Base-by-base conservation (phyloP, 495 filamentous ascomycete genomes). In the Penicillium taxi region DNA sequence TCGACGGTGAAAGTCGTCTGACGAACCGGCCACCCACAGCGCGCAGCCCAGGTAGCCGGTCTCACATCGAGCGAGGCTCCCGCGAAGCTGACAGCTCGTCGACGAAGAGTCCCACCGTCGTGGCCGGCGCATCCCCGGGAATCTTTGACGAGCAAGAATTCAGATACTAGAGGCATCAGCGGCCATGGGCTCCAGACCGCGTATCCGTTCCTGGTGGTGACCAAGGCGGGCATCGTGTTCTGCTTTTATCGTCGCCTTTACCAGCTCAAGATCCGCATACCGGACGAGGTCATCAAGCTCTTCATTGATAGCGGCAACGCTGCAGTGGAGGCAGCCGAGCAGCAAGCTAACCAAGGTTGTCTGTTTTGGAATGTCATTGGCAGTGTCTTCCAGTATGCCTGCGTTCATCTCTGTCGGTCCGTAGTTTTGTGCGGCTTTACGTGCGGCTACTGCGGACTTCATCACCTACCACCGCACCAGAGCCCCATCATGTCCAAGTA, bases 191-290 rank as follows among this genome's bases (percentile, higher is more conserved):
- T 50, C 26, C 15, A 49, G n/a, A 14, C 39, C 12, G 50, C 33
- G 0, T 46, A 58, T 48, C 48, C 55, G 20, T 58, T 58, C 13
- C 35, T 58, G 12, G 39, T 50, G 9, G 48, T 51, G 29, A 55
- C 55, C 0, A 58, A 51, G 37, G 51, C 51, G 9, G 55, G 55
- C n/a, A 37, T 58, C 12, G 51, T 44, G 20, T 45, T 58, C 19
- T 55, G 51, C 35, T 58, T 58, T 44, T 58, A 58, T 38, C 48
- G 55, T 25, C 55, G 55, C 24, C 13, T 53, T 33, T 55, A 55
- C 37, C 51, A 50, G 39, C 44, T 52, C 28, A 58, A 55, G 37
- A 25, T 21, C 16, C 11, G 41, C 9, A 42, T 57, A 28, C 23
- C 54, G 16, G 42, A 54, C 26, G 42, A 52, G 0, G 13, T 37